Percentiles rank a stretch among this genome's conserved stretches.
phyloP scores from a whole-genome alignment of 1,284 basidiomycete species.

The Psilocybe mexicana region DNA sequence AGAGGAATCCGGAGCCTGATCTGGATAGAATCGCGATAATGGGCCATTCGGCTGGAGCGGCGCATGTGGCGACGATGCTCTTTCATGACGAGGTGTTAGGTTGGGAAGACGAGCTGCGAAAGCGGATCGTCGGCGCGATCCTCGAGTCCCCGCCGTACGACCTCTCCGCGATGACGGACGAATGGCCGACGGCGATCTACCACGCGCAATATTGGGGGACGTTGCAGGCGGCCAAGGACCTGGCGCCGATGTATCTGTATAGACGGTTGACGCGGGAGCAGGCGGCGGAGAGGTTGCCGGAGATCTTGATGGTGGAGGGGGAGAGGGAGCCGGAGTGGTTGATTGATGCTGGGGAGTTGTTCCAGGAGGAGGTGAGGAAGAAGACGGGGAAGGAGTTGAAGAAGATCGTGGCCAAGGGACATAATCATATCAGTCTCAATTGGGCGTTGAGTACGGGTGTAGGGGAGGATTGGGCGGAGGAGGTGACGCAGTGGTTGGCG shows the following conservation, averaged over 20 bases:
- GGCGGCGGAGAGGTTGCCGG: conserved; percentile 42
- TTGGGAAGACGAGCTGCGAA: conserved; percentile 31
- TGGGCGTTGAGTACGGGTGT: conserved; percentile 51
- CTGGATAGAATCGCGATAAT: conserved; percentile 45
- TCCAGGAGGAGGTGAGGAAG: conserved; percentile 37
- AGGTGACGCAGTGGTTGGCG: conserved; percentile 31
- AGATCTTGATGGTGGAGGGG: conserved; percentile 45
- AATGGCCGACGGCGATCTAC: conserved; percentile 28
- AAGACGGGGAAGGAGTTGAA: conserved; percentile 28
- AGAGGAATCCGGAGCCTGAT: conserved; percentile 32
- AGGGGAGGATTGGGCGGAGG: conserved; percentile 63
- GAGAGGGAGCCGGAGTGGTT: conserved; percentile 54
- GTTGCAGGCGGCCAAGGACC: conserved; percentile 38
- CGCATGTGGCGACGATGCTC: conserved; percentile 46
- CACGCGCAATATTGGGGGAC: conserved; percentile 47
- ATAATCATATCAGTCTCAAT: conserved; percentile 64
- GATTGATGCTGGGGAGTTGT: conserved; percentile 31
- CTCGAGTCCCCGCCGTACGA: conserved; percentile 47
- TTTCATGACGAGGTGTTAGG: conserved; percentile 40
- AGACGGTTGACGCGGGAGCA: conserved; percentile 4
- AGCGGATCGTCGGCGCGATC: conserved; percentile 45
- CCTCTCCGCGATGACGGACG: conserved; percentile 28
- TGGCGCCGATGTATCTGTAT: conserved; percentile 43
- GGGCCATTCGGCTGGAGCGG: conserved; percentile 61
- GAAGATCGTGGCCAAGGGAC: conserved; percentile 45